Base-by-base conservation (phyloP, 2,329 filamentous ascomycete genomes). In the Penicillium glabrum region DNA sequence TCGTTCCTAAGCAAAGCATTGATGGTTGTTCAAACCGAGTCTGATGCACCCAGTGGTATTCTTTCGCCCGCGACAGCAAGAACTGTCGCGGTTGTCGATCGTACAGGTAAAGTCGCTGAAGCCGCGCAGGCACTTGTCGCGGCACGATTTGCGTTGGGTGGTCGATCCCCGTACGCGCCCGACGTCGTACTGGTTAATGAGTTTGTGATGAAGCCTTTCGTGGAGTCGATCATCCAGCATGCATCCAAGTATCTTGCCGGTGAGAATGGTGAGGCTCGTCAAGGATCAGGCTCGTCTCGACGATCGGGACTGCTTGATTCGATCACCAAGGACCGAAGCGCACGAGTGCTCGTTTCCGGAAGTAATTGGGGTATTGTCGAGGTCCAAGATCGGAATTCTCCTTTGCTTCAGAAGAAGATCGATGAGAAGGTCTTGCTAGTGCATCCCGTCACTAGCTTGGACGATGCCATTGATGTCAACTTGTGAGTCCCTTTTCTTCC, bases 181-280 rank as follows among this genome's bases (percentile, higher is more conserved):
- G 85, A 88, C 63, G 29, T 87, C 0, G 81, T 88, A 0, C 70
- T 88, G 0, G 85, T 89, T n/a, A 86, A 88, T 58, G 86, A 88
- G 60, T 88, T 81, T 57, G 75, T 79, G 3, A 82, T 83, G 71
- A 77, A 81, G 53, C 75, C 78, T 0, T 86, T 88, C 60, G 67
- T 84, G 0, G 76, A 81, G 46, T 79, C 80, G 0, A 76, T 80
- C 5, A 68, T 80, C 14, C 71, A 74, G 37, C 75, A 79, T 21
- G 61, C 66, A 0, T 67, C 67, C 0, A 65, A 61, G 29, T 65
- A 67, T 21, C 60, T 69, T 5, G 59, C 61, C 1, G 62, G 65
- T 2, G 60, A 67, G 24, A 65, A 64, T 26, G 66, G 65, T 2
- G 67, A 65, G 16, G 58, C 57, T 3, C 54, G 64, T 31, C 58